A percentile compares a stretch with the other conserved stretches of the same genome.
Conservation (phyloP, 2,329 filamentous ascomycete genomes). For the Hypoxylon sp. region DNA sequence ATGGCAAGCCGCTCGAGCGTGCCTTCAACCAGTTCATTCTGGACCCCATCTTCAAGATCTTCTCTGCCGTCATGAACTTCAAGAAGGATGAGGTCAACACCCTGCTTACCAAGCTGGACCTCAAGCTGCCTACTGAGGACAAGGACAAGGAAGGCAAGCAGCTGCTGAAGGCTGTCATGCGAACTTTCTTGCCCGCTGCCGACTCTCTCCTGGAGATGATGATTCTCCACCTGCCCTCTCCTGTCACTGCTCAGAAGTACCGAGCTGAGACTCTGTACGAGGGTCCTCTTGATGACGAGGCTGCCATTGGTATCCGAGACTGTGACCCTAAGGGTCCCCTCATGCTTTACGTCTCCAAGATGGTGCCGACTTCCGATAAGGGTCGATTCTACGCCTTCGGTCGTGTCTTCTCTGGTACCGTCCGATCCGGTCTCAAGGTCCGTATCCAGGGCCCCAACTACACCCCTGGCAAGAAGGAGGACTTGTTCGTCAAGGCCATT, state of each 20-base stretch:
- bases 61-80: conserved; percentile 96
- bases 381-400: conserved; percentile 99
- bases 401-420: conserved; percentile 99
- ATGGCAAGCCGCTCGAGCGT: conserved; percentile 94
- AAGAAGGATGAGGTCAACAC: conserved; percentile 91
- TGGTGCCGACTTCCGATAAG: conserved; percentile 99
- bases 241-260: conserved; percentile 95
- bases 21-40: conserved; percentile 99
- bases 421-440: conserved; percentile 98
- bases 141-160: conserved; percentile 96
- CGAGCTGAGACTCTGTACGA: conserved; percentile 99
- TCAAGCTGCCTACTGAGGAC: conserved; percentile 91
- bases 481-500: conserved; percentile 99
- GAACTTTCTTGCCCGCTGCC: conserved; percentile 97
- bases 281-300: conserved; percentile 93
- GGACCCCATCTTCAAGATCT: conserved; percentile 99
- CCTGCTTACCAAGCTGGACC: conserved; percentile 92
- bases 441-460: conserved; percentile 99
- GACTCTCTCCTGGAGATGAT: conserved; percentile 99
- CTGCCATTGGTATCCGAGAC: conserved; percentile 96
- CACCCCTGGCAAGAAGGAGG: conserved; percentile 97
- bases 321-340: conserved; percentile 98
- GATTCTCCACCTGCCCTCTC: conserved; percentile 98
- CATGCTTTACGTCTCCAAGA: conserved; percentile 99
- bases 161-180: conserved; percentile 98